Evolutionary conservation across 179 eudicot species (phyloP).

Genomic region (Kewa caespitosa): DNA sequence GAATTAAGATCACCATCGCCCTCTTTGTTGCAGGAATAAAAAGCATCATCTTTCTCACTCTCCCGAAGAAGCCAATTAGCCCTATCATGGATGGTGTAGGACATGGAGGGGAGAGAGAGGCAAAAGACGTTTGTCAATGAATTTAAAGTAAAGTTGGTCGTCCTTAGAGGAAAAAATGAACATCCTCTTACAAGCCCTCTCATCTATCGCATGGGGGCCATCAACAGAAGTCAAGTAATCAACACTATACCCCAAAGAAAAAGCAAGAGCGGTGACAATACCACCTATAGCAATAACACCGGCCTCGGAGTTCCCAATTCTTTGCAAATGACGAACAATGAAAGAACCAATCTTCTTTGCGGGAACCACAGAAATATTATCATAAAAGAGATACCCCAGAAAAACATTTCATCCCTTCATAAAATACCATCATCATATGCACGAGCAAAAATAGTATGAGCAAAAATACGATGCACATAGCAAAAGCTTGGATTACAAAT

Average conservation of each 20-base stretch:
- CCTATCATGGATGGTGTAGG: not conserved
- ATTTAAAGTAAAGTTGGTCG: not conserved
- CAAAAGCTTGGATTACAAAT: not conserved
- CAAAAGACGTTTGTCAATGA: not conserved
- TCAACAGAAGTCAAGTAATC: not conserved
- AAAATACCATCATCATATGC: not conserved
- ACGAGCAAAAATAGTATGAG: not conserved
- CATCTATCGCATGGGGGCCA: not conserved
- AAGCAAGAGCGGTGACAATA: not conserved
- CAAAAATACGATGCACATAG: not conserved
- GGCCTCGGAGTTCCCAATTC: not conserved
- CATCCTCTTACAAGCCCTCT: not conserved
- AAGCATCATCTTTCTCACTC: not conserved
- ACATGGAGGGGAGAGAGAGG: not conserved
- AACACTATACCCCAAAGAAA: not conserved
- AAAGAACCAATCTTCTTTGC: not conserved
- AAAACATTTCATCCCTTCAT: not conserved
- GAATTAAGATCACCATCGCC: not conserved
- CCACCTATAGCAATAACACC: not conserved
- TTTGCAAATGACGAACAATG: not conserved
- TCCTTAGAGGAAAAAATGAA: not conserved
- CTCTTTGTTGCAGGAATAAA: not conserved
- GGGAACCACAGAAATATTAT: not conserved
- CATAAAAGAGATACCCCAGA: not conserved
- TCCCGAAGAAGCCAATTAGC: not conserved